Base-by-base conservation (phyloP, 225 moss, liverwort and hornwort genomes). In the Sphagnum tenellum region DNA sequence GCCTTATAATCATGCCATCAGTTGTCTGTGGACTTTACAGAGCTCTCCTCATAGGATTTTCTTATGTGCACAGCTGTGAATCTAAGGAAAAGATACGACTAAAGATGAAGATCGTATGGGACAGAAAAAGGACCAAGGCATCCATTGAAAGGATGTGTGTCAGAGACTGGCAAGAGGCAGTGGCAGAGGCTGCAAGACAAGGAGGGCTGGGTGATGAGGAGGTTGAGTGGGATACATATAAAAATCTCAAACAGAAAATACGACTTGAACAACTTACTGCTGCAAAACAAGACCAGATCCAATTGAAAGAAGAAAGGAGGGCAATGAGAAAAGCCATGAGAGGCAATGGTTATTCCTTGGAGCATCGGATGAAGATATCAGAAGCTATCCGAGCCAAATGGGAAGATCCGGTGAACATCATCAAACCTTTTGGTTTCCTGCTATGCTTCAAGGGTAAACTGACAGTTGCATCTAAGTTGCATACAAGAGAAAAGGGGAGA, bases 311-410 rank as follows among this genome's bases (percentile, higher is more conserved):
- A 13, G 44, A 12, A 47, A 60, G 8, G 4, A 69, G 60, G 55
- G 29, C 67, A 50, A 45, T 9, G 46, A 76, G 29, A 29, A 29
- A 75, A 54, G 69, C 75, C 7, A 46, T 11, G 12, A 58, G 57
- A 9, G 57, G 57, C 10, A 8, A 5, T 44, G 67, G 57, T 2
- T 44, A 12, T 14, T 67, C 67, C 47, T 56, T 60, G 8, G 81
- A 71, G 67, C 85, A 85, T 65, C 73, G 85, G 29, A 71, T 55
- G 57, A 78, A 68, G 59, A 85, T 85, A 62, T 64, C 85, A 59
- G 78, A 70, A 57, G 81, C 85, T 29, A 81, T 85, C 60, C 73
- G 69, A 56, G 74, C 81, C 5, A 85, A 85, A 49, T 85, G 85
- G 85, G 78, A 73, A 61, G 85, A 85, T 69, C 81, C 81, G 49